Percentiles rank a stretch among this genome's conserved stretches.
Evolutionary conservation across 2,329 filamentous ascomycete genomes (phyloP).

Genomic region (Blastomyces gilchristii): DNA sequence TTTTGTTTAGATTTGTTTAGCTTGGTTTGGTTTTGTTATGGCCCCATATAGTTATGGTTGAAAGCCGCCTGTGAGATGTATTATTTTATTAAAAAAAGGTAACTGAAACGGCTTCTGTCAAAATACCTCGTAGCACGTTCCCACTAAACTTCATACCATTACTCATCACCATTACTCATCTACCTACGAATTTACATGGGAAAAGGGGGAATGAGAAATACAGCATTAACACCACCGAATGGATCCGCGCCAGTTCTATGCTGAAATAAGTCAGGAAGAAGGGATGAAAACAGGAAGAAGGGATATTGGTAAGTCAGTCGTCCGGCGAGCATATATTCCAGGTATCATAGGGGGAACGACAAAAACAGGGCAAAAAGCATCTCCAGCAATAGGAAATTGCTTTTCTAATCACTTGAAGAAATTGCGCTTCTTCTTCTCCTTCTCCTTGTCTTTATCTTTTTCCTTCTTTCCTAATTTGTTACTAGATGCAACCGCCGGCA

Average conservation of each 20-base stretch:
- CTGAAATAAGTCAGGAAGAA: background rate
- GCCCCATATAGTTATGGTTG: background rate
- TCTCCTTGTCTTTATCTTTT: constrained; percentile 23
- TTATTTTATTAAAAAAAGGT: background rate
- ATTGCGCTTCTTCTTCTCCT: constrained; percentile 49
- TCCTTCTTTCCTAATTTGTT: constrained; percentile 41
- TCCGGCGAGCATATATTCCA: background rate
- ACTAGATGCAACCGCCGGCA: background rate
- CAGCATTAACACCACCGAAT: background rate
- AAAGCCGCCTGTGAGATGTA: background rate
- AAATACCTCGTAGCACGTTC: background rate
- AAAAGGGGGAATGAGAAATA: background rate
- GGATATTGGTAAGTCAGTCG: background rate
- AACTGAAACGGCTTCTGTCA: too few relatives aligned
- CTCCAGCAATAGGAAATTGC: background rate
- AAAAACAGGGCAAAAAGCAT: background rate
- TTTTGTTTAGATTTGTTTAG: background rate
- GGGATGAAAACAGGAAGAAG: background rate
- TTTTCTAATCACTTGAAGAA: constrained; percentile 36
- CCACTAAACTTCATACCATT: background rate
- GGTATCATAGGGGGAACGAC: background rate
- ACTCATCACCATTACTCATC: background rate
- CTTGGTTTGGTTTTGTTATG: background rate
- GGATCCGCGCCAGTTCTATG: constrained; percentile 5
- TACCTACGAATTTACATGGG: constrained; percentile 1